Percentiles rank a stretch among this genome's conserved stretches.
Conservation (phyloP, 2,329 filamentous ascomycete species). For the Colletotrichum phormii region DNA sequence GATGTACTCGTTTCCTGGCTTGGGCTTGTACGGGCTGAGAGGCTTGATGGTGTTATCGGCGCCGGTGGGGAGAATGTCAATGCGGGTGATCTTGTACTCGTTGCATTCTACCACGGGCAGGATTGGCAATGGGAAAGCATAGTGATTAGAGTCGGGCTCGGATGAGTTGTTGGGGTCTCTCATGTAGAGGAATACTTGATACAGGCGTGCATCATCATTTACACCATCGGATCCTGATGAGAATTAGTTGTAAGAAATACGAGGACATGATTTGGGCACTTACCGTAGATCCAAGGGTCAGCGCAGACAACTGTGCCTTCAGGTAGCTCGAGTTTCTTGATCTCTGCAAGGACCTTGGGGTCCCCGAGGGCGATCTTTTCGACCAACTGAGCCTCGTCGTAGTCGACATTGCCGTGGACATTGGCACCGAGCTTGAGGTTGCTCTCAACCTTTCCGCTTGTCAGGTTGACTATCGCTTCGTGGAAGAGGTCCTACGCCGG, state of each 20-base stretch:
- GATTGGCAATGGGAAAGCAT: conserved; percentile 74
- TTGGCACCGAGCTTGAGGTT: conserved; percentile 70
- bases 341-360: conserved; percentile 66
- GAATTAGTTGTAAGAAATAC: background rate
- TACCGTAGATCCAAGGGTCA: conserved; percentile 50
- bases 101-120: conserved; percentile 74
- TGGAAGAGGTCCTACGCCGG: conserved; percentile 67
- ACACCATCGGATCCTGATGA: conserved; percentile 25
- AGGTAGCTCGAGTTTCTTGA: conserved; percentile 72
- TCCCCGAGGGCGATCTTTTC: conserved; percentile 68
- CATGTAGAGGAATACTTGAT: conserved; percentile 48
- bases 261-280: background rate
- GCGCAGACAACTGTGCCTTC: conserved; percentile 68
- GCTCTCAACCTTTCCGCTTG: conserved; percentile 60
- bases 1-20: conserved; percentile 71
- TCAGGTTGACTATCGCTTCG: conserved; percentile 67
- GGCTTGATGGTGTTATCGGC: conserved; percentile 68
- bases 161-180: conserved; percentile 68
- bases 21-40: conserved; percentile 67
- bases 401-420: conserved; percentile 69
- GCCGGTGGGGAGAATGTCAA: conserved; percentile 77
- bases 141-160: conserved; percentile 75
- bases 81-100: conserved; percentile 73
- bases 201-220: conserved; percentile 27
- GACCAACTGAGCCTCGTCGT: conserved; percentile 68